Conservation (phyloP, 179 eudicot genomes). For the Drosera spatulata region DNA sequence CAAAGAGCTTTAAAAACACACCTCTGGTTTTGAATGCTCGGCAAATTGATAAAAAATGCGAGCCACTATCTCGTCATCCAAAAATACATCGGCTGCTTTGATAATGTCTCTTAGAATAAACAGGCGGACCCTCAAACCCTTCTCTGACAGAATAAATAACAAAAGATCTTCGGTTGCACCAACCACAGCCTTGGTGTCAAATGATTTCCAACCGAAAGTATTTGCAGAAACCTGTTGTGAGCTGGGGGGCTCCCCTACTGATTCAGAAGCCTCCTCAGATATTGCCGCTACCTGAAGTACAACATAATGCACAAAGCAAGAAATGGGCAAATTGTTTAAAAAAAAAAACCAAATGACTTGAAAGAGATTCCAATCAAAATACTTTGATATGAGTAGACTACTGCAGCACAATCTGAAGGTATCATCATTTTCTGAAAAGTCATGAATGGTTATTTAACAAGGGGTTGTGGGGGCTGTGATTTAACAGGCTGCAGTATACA, state of each 20-base stretch:
- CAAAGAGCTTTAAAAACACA: slow-evolving; percentile 4
- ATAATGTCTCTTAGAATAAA: slow-evolving; percentile 67
- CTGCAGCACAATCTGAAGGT: too few relatives aligned
- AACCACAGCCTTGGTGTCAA: slow-evolving; percentile 75
- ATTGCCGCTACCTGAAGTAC: slow-evolving; percentile 70
- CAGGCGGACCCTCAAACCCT: slow-evolving; percentile 74
- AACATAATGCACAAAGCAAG: too few relatives aligned
- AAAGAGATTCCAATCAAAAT: too few relatives aligned
- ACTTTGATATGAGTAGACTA: too few relatives aligned
- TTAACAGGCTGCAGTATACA: too few relatives aligned
- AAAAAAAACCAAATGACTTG: too few relatives aligned
- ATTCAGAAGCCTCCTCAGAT: slow-evolving; percentile 59
- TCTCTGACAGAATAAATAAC: slow-evolving; percentile 64
- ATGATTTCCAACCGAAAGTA: slow-evolving; percentile 69
- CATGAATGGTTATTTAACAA: too few relatives aligned
- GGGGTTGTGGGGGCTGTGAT: too few relatives aligned
- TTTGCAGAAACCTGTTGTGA: slow-evolving; percentile 26
- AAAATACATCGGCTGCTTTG: slow-evolving; percentile 60
- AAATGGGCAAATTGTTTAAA: too few relatives aligned
- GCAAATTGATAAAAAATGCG: slow-evolving; percentile 18
- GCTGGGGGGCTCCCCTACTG: slow-evolving; percentile 22
- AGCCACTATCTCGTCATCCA: slow-evolving; percentile 40
- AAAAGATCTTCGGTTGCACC: slow-evolving; percentile 90
- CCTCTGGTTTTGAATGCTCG: slow-evolving; percentile 42
- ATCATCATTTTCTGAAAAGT: too few relatives aligned